Conservation (phyloP, 768 basidiomycete genomes). For the Termitomyces sp. region DNA sequence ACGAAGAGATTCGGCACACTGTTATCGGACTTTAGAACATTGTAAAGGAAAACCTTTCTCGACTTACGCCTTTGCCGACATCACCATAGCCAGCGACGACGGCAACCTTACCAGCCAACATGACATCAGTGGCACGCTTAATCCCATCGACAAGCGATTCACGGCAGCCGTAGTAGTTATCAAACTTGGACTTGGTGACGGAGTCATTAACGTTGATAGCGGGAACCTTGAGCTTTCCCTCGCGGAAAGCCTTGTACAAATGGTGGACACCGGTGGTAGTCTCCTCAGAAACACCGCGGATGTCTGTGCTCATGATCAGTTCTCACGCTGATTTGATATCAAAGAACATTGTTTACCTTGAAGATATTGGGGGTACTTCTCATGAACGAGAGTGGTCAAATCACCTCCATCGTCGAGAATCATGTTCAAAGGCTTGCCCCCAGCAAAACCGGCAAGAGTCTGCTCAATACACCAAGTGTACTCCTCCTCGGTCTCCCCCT, state of each 20-base stretch:
- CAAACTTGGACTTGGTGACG: conserved; percentile 99
- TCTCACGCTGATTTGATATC: background rate
- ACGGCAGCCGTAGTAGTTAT: conserved; percentile 98
- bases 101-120: conserved; percentile 99
- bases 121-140: conserved; percentile 99
- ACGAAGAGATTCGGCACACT: conserved; percentile 96
- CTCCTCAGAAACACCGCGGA: conserved; percentile 96
- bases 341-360: conserved; percentile 37
- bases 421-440: conserved; percentile 88
- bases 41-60: background rate
- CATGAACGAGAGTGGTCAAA: conserved; percentile 90
- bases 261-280: conserved; percentile 99
- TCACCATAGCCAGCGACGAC: conserved; percentile 99
- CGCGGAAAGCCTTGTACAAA: conserved; percentile 96
- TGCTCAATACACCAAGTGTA: conserved; percentile 99
- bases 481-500: conserved; percentile 99
- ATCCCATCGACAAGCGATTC: conserved; percentile 99
- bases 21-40: conserved; percentile 1
- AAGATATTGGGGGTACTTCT: conserved; percentile 92
- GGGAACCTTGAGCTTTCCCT: conserved; percentile 93
- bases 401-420: conserved; percentile 99
- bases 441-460: conserved; percentile 83
- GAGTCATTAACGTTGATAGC: conserved; percentile 99
- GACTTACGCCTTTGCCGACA: conserved; percentile 95
- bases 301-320: conserved; percentile 43